These are phyloP conservation scores for Lentinula lateritia DNA, from an alignment of 768 basidiomycete genomes.

Conservation along the genomic window DNA sequence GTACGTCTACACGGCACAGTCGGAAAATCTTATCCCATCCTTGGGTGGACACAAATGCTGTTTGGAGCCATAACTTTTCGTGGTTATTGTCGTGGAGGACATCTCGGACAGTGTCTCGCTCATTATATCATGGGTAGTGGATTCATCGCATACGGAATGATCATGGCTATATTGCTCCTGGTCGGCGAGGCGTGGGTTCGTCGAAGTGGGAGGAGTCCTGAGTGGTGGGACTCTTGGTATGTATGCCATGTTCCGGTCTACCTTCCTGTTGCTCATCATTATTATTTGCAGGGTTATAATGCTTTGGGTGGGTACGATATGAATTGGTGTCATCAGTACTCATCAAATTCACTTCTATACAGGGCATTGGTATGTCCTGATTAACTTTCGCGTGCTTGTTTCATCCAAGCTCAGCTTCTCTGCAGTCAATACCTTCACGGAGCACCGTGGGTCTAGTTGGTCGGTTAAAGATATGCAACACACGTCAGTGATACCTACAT, in stretches of 20 bases:
- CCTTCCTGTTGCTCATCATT: not conserved
- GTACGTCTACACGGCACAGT: constrained; percentile 71
- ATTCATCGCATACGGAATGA: constrained; percentile 81
- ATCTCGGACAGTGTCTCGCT: constrained; percentile 81
- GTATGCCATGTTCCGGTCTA: constrained; percentile 14
- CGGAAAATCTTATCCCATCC: constrained; percentile 76
- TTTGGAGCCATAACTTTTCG: constrained; percentile 74
- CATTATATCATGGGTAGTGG: constrained; percentile 90
- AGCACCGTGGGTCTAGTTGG: constrained; percentile 79
- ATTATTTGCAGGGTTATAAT: constrained; percentile 34
- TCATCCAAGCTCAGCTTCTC: constrained; percentile 8
- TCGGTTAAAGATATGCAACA: constrained; percentile 94
- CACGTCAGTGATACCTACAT: constrained; percentile 47
- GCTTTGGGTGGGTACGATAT: constrained; percentile 36
- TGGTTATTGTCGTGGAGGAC: constrained; percentile 76
- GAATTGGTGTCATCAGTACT: not conserved
- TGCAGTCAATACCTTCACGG: constrained; percentile 87
- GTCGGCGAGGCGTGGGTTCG: constrained; percentile 77
- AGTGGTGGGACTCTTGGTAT: constrained; percentile 81
- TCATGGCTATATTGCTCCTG: constrained; percentile 74
- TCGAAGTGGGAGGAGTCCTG: constrained; percentile 67
- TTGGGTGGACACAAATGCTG: constrained; percentile 88
- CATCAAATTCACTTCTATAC: not conserved
- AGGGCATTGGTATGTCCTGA: constrained; percentile 54
- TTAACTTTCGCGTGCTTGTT: not conserved